Base-by-base conservation (phyloP, 768 basidiomycete genomes). In the Mycena capillaripes region DNA sequence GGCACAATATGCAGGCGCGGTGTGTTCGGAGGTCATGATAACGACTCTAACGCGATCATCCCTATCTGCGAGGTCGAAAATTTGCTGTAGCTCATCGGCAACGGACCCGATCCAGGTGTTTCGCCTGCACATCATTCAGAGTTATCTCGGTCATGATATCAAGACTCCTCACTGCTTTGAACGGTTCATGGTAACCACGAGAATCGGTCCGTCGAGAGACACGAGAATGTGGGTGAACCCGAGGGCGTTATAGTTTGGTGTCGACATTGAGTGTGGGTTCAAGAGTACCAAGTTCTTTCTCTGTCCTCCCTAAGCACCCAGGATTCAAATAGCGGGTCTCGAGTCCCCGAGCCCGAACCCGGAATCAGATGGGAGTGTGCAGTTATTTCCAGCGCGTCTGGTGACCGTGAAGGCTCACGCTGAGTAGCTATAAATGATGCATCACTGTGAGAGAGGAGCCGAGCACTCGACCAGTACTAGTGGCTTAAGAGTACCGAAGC, bases 11-110 rank as follows among this genome's bases (percentile, higher is more conserved):
- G 88, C 89, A 23, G 86, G 82, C 2, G 89, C 87, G 10, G 81
- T 84, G 58, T 81, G 85, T 56, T 89, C 89, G 0, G 89, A 86
- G 3, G 89, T 90, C 42, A 89, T 73, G 23, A 90, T 82, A 21
- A 89, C 84, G 0, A 82, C 89, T 42, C 86, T 84, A 25, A 90
- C 86, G 44, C 86, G 84, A 73, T 90, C 89, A 67, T 90, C 90
- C 56, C 78, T 81, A 80, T 89, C 88, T n/a, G 84, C 83, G 4
- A 88, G 74, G 23, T 83, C 83, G 70, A 88, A 89, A 1, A 82
- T 82, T 52, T 84, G 78, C 42, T 84, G 78, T 38, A 89, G 75
- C 19, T 90, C 88, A 0, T 77, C 30, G 29, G 79, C 76, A 17
- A 89, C 70, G 14, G 65, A 71, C 4, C 46, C 62, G 29, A 76